Evolutionary conservation across 108 stramenopile genomes (phyloP).

Genomic region (Nitzschia inconspicua): DNA sequence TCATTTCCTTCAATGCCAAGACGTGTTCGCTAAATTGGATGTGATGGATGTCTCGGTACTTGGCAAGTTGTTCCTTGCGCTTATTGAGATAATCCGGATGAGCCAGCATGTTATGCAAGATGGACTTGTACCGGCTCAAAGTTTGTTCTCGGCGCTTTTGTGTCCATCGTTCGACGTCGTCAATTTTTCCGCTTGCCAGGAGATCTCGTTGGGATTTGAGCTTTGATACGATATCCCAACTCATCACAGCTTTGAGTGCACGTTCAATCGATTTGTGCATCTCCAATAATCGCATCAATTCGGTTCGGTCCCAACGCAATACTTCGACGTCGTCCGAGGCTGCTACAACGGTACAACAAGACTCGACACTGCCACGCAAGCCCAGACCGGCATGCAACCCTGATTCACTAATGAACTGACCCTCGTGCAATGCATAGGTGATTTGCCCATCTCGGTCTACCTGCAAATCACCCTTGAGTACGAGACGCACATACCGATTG

Average conservation of each 20-base stretch:
- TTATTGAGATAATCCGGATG: constrained; percentile 49
- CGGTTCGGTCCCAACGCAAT: constrained; percentile 66
- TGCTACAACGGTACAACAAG: constrained; percentile 54
- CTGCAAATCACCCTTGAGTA: constrained; percentile 63
- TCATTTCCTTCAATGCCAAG: constrained; percentile 41
- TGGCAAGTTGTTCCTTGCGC: constrained; percentile 49
- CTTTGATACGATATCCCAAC: constrained; percentile 88
- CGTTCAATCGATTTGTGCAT: constrained; percentile 44
- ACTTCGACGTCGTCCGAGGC: constrained; percentile 24
- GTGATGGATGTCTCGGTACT: constrained; percentile 78
- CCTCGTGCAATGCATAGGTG: constrained; percentile 72
- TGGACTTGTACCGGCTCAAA: constrained; percentile 61
- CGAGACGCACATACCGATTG: constrained; percentile 67
- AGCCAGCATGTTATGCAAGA: constrained; percentile 58
- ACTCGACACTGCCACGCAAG: constrained; percentile 56
- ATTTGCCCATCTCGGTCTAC: constrained; percentile 63
- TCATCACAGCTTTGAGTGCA: constrained; percentile 63
- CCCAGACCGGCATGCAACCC: constrained; percentile 82
- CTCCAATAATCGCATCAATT: constrained; percentile 60
- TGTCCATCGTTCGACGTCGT: constrained; percentile 69
- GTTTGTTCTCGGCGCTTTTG: constrained; percentile 73
- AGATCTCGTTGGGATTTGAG: constrained; percentile 69
- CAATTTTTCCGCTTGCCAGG: constrained; percentile 42
- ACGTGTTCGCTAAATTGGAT: constrained; percentile 65
- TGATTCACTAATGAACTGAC: constrained; percentile 75